phyloP scores from a whole-genome alignment of 208 protist species.

The Acanthamoeba sp. region DNA sequence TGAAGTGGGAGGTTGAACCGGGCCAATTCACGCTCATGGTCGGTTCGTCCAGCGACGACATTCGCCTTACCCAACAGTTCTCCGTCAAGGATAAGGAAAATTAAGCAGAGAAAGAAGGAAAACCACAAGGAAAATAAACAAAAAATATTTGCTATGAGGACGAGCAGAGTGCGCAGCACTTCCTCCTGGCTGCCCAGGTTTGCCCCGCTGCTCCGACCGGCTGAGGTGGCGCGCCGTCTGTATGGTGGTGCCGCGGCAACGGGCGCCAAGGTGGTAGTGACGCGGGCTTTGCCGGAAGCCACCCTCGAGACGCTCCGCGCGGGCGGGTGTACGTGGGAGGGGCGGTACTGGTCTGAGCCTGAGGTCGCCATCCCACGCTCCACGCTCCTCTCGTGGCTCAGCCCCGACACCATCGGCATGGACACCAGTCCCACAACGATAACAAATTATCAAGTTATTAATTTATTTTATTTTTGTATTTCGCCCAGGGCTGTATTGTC shows the following conservation, averaged over 20 bases:
- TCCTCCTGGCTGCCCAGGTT: too few species aligned
- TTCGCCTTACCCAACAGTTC: background rate
- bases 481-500: background rate
- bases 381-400: slow-evolving; percentile 26
- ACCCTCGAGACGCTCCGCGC: background rate
- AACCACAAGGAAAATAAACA: too few species aligned
- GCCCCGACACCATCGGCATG: background rate
- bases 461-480: background rate
- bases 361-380: background rate
- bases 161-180: too few species aligned
- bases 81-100: too few species aligned
- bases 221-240: background rate
- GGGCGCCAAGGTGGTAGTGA: background rate
- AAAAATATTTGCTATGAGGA: too few species aligned
- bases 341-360: background rate
- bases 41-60: background rate
- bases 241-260: background rate
- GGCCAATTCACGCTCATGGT: background rate
- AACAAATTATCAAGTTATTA: too few species aligned
- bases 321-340: background rate
- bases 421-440: background rate
- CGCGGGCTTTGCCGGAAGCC: background rate
- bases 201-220: too few species aligned
- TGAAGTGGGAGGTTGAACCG: slow-evolving; percentile 12
- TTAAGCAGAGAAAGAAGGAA: too few species aligned